These are phyloP conservation scores for Lasiodiplodia citricola DNA, from an alignment of 2,329 filamentous ascomycete species.

Conservation along the genomic window DNA sequence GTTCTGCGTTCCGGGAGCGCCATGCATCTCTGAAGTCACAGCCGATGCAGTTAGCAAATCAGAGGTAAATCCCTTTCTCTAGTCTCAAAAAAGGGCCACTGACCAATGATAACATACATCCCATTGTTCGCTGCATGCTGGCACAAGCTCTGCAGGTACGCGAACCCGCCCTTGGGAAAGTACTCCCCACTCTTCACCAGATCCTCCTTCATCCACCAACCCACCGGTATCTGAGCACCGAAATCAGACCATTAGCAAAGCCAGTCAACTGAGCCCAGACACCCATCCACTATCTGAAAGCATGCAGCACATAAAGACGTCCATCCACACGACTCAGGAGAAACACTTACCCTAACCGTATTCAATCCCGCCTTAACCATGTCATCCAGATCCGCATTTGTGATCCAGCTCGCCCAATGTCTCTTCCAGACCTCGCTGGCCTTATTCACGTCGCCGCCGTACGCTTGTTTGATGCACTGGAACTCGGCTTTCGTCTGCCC, in stretches of 20 bases:
- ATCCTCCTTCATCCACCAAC: constrained; percentile 61
- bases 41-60: neutral
- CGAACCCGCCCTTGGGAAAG: constrained; percentile 48
- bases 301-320: neutral
- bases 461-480: constrained; percentile 52
- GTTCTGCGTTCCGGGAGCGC: constrained; percentile 57
- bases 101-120: constrained; percentile 58
- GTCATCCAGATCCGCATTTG: constrained; percentile 53
- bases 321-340: neutral
- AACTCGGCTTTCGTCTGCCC: constrained; percentile 55
- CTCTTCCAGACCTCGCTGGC: constrained; percentile 55
- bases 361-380: constrained; percentile 60
- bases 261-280: neutral
- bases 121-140: constrained; percentile 56
- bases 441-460: constrained; percentile 33
- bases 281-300: neutral
- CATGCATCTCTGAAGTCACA: constrained; percentile 42
- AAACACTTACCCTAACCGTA: constrained; percentile 48
- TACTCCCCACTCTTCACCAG: constrained; percentile 56
- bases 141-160: constrained; percentile 46
- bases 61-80: neutral
- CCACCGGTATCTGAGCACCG: constrained; percentile 51
- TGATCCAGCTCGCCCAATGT: constrained; percentile 60
- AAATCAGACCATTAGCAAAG: neutral
- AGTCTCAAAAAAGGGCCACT: neutral